phyloP scores from a whole-genome alignment of 805 yeast species.

The Suhomyces emberorum region DNA sequence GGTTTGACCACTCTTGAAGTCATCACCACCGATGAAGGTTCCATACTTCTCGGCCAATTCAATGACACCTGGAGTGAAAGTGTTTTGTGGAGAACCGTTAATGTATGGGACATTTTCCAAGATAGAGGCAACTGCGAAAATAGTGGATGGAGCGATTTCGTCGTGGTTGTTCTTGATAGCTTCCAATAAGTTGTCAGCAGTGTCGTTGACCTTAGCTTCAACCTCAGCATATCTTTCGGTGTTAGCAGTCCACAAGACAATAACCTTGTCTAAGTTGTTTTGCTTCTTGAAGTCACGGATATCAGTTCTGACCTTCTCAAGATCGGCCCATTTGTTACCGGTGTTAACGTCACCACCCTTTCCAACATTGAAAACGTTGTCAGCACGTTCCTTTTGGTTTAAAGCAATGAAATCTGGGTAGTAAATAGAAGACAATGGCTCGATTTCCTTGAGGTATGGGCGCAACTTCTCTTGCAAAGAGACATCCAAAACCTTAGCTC shows the following conservation, averaged over 20 bases:
- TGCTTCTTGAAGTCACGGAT: conserved; percentile 70
- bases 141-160: conserved; percentile 89
- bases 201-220: conserved; percentile 79
- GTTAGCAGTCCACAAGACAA: conserved; percentile 95
- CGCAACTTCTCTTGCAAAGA: conserved; percentile 76
- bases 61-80: conserved; percentile 93
- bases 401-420: conserved; percentile 97
- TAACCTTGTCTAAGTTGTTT: conserved; percentile 78
- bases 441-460: conserved; percentile 55
- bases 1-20: conserved; percentile 95
- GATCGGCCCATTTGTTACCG: conserved; percentile 81
- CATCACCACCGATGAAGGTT: conserved; percentile 92
- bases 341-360: conserved; percentile 48
- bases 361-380: conserved; percentile 69
- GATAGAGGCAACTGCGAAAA: conserved; percentile 90
- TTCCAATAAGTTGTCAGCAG: conserved; percentile 71
- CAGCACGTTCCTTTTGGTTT: conserved; percentile 88
- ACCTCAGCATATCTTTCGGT: conserved; percentile 89
- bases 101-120: conserved; percentile 86
- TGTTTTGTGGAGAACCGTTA: conserved; percentile 96
- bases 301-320: conserved; percentile 80
- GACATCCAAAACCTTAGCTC: conserved; percentile 83
- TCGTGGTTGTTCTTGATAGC: conserved; percentile 75
- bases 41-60: conserved; percentile 78
- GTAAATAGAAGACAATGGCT: conserved; percentile 81